phyloP scores from a whole-genome alignment of 2,329 filamentous ascomycete genomes.

The Colletotrichum australisinense region DNA sequence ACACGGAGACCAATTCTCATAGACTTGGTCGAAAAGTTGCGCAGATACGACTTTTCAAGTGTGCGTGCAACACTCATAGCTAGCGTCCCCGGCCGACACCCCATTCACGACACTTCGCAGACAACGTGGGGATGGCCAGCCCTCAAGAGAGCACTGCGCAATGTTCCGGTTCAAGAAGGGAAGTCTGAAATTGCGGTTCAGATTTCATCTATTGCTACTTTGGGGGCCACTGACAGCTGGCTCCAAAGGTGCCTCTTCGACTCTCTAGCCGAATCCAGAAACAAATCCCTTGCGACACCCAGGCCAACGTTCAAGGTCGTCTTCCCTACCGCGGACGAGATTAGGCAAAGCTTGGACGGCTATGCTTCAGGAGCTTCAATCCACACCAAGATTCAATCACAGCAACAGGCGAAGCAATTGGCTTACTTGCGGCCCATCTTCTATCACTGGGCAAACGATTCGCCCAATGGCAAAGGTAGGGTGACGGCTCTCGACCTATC shows the following conservation, averaged over 20 bases:
- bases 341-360: constrained; percentile 80
- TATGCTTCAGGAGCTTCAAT: constrained; percentile 84
- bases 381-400: constrained; percentile 80
- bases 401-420: constrained; percentile 79
- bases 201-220: constrained; percentile 84
- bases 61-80: constrained; percentile 80
- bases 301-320: constrained; percentile 75
- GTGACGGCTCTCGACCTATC: background rate
- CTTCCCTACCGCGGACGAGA: constrained; percentile 84
- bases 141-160: constrained; percentile 68
- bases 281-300: constrained; percentile 25
- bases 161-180: constrained; percentile 58
- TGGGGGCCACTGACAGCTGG: constrained; percentile 79
- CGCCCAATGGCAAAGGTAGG: constrained; percentile 47
- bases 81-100: constrained; percentile 79
- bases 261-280: constrained; percentile 52
- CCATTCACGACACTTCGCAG: constrained; percentile 54
- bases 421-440: constrained; percentile 77
- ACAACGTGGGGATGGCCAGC: constrained; percentile 84
- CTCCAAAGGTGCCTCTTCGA: constrained; percentile 73
- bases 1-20: constrained; percentile 62
- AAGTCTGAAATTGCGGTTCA: constrained; percentile 68
- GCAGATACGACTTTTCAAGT: constrained; percentile 74
- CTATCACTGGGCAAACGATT: constrained; percentile 80
- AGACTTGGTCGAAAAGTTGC: constrained; percentile 67